phyloP scores from a whole-genome alignment of 1,284 basidiomycete species.

The Cutaneotrichosporon arboriforme region DNA sequence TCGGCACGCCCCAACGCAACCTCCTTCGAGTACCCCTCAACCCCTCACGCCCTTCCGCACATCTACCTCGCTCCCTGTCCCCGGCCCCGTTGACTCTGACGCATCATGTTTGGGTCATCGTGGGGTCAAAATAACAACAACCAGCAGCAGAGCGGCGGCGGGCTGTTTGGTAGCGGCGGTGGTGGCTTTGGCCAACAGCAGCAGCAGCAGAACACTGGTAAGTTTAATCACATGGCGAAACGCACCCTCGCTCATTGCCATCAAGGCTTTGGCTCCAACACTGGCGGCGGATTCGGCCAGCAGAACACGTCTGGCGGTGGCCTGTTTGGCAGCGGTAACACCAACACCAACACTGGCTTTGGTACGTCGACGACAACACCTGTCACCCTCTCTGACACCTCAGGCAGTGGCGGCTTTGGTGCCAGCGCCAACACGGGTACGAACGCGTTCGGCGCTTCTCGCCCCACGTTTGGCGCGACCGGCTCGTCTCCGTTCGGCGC shows the following conservation, averaged over 20 bases:
- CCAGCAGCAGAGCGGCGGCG: conserved; percentile 58
- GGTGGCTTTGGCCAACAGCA: conserved; percentile 10
- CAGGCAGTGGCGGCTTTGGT: conserved; percentile 11
- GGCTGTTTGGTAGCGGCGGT: conserved; percentile 39
- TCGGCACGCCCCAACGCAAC: too few species aligned
- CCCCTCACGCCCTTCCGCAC: too few species aligned
- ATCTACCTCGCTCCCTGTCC: too few species aligned
- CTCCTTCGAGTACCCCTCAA: too few species aligned
- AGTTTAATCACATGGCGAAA: not conserved
- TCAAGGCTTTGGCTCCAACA: conserved; percentile 15
- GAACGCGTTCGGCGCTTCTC: conserved; percentile 29
- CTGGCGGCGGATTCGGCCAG: conserved; percentile 24
- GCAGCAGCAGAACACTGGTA: conserved; percentile 11
- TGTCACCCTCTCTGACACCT: not conserved
- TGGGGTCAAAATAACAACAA: conserved; percentile 50
- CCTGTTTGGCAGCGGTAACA: conserved; percentile 42
- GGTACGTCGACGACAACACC: conserved; percentile 17
- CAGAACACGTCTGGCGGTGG: conserved; percentile 57
- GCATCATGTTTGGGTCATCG: conserved; percentile 36
- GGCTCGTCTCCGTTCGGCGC: conserved; percentile 42
- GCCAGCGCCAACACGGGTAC: conserved; percentile 10
- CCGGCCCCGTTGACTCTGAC: too few species aligned
- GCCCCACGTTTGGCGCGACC: conserved; percentile 37
- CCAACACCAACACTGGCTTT: conserved; percentile 25
- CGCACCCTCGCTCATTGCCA: not conserved